phyloP scores from a whole-genome alignment of 768 basidiomycete genomes.

The Mycena epipterygia region DNA sequence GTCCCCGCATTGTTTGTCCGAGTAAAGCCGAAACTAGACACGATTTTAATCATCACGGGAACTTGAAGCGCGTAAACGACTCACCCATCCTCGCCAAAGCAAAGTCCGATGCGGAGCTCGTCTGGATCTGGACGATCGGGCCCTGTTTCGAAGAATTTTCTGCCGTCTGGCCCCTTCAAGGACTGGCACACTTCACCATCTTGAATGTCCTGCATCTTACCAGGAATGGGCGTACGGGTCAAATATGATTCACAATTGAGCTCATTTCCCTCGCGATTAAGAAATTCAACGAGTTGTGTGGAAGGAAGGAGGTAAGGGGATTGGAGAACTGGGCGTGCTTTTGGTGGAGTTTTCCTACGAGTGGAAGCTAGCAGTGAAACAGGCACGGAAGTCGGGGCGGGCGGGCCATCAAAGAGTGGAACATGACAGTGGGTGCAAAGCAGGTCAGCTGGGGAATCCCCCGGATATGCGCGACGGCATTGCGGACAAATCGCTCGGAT shows the following conservation, averaged over 20 bases:
- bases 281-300: slow-evolving; percentile 8
- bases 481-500: slow-evolving; percentile 1
- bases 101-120: background rate
- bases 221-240: background rate
- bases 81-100: slow-evolving; percentile 16
- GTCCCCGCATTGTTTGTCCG: background rate
- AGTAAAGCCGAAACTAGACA: too few relatives aligned
- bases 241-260: slow-evolving; percentile 1
- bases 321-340: background rate
- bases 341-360: too few relatives aligned
- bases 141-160: slow-evolving; percentile 3
- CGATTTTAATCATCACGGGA: too few relatives aligned
- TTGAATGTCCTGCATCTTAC: slow-evolving; percentile 3
- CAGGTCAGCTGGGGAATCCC: background rate
- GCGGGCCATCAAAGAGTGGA: background rate
- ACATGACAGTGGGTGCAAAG: slow-evolving; percentile 1
- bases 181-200: slow-evolving; percentile 7
- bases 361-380: background rate
- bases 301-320: background rate
- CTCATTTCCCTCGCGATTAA: slow-evolving; percentile 6
- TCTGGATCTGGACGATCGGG: too few relatives aligned
- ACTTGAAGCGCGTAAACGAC: background rate
- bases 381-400: background rate
- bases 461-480: slow-evolving; percentile 12
- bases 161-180: slow-evolving; percentile 8